phyloP scores from a whole-genome alignment of 2,329 filamentous ascomycete genomes.

The Fusarium napiforme region DNA sequence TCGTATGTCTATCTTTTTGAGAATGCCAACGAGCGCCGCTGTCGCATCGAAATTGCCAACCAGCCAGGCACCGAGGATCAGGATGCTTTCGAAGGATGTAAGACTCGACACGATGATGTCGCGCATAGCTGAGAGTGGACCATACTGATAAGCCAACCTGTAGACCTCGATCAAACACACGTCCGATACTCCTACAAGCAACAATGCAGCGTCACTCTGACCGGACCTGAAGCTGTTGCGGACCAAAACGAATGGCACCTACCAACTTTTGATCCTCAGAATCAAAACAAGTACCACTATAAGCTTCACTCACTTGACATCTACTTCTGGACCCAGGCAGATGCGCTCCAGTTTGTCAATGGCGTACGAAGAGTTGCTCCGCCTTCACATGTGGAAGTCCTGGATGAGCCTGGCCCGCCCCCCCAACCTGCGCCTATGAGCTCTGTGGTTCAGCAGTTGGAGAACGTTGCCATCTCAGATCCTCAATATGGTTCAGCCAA shows the following conservation, averaged over 20 bases:
- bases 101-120: conserved; percentile 49
- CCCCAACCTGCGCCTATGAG: conserved; percentile 65
- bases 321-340: conserved; percentile 82
- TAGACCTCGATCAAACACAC: conserved; percentile 73
- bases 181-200: conserved; percentile 80
- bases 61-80: conserved; percentile 78
- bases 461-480: conserved; percentile 75
- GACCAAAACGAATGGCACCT: conserved; percentile 77
- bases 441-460: conserved; percentile 77
- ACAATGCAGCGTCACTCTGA: conserved; percentile 75
- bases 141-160: conserved; percentile 16
- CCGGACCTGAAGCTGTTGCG: conserved; percentile 64
- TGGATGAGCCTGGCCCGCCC: conserved; percentile 69
- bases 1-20: conserved; percentile 86
- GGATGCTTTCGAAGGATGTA: conserved; percentile 82
- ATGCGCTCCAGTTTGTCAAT: conserved; percentile 77
- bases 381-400: conserved; percentile 67
- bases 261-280: conserved; percentile 75
- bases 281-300: conserved; percentile 83
- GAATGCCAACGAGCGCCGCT: conserved; percentile 72
- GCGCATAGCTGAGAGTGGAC: neutral
- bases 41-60: conserved; percentile 81
- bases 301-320: conserved; percentile 79
- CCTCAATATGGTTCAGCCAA: conserved; percentile 56
- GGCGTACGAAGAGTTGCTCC: conserved; percentile 74